phyloP scores from a whole-genome alignment of 2,329 filamentous ascomycete species.

The Anisogramma anomala region DNA sequence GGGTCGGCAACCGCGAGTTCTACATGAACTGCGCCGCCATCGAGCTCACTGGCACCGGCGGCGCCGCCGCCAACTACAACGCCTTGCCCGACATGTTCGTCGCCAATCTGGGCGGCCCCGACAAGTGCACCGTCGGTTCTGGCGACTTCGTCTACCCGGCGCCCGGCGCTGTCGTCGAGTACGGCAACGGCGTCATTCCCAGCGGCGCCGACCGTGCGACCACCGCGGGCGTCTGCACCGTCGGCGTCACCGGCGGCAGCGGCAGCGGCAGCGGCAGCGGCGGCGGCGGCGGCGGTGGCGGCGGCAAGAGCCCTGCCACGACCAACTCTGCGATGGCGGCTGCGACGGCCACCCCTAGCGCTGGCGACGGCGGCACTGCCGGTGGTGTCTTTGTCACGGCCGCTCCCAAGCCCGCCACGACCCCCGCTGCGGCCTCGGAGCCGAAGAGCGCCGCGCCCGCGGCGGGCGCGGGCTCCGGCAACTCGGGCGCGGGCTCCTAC shows the following conservation, averaged over 20 bases:
- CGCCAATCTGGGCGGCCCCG: conserved; percentile 52
- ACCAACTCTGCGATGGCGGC: too few species aligned
- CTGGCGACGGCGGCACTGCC: too few species aligned
- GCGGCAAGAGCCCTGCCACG: too few species aligned
- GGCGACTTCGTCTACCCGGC: conserved; percentile 56
- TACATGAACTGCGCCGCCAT: conserved; percentile 94
- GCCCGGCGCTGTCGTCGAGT: conserved; percentile 48
- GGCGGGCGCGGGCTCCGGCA: conserved; percentile 16
- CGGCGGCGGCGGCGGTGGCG: conserved; percentile 17
- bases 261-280: conserved; percentile 15
- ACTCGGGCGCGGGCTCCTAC: conserved; percentile 20
- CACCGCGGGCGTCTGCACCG: conserved; percentile 20
- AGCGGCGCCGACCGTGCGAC: conserved; percentile 19
- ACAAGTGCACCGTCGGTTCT: conserved; percentile 44
- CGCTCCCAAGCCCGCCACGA: too few species aligned
- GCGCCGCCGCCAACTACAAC: conserved; percentile 41
- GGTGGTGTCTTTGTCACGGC: too few species aligned
- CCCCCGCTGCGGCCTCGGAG: conserved; percentile 16
- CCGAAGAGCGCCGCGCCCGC: conserved; percentile 17
- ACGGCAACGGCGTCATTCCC: conserved; percentile 28
- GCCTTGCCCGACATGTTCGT: conserved; percentile 64
- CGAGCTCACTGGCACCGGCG: conserved; percentile 44
- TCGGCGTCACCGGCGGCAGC: conserved; percentile 18
- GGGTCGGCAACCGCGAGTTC: conserved; percentile 84
- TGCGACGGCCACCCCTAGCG: too few species aligned